Percentiles rank a stretch among this genome's conserved stretches.
Conservation (phyloP, 73 alveolate species). For the Paramecium bursaria region DNA sequence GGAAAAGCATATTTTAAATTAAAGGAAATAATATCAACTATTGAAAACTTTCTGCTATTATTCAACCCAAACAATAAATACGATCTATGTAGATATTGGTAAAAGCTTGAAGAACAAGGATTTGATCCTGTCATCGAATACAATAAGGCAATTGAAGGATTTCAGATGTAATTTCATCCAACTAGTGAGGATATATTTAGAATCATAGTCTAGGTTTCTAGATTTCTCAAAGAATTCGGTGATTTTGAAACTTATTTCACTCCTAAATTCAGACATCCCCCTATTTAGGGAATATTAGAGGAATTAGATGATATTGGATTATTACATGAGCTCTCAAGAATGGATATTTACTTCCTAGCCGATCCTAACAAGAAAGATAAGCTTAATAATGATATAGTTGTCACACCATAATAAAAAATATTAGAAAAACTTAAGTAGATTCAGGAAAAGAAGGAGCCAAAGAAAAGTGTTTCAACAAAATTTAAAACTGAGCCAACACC, state of each 20-base stretch:
- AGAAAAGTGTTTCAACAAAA: slow-evolving; percentile 20
- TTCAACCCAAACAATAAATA: slow-evolving; percentile 77
- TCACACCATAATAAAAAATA: slow-evolving; percentile 62
- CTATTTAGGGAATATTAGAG: slow-evolving; percentile 72
- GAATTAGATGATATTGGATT: slow-evolving; percentile 78
- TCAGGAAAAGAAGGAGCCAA: slow-evolving; percentile 20
- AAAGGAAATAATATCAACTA: slow-evolving; percentile 68
- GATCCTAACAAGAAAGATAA: slow-evolving; percentile 67
- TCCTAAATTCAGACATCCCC: slow-evolving; percentile 83
- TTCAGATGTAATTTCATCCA: slow-evolving; percentile 76
- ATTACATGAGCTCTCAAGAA: slow-evolving; percentile 72
- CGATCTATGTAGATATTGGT: slow-evolving; percentile 80
- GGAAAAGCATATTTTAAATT: slow-evolving; percentile 64
- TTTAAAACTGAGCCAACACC: not conserved
- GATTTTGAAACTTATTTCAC: slow-evolving; percentile 78
- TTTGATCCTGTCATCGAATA: slow-evolving; percentile 84
- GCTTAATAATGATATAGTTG: slow-evolving; percentile 67
- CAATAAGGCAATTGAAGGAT: slow-evolving; percentile 82
- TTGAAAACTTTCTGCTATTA: slow-evolving; percentile 57
- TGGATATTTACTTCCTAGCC: slow-evolving; percentile 63
- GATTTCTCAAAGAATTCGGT: slow-evolving; percentile 80
- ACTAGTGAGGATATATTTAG: slow-evolving; percentile 77
- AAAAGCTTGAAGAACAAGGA: slow-evolving; percentile 73
- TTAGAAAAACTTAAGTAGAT: slow-evolving; percentile 48
- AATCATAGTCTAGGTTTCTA: slow-evolving; percentile 75